Base-by-base conservation (phyloP, 2,329 filamentous ascomycete species). In the Fusarium newnesense region DNA sequence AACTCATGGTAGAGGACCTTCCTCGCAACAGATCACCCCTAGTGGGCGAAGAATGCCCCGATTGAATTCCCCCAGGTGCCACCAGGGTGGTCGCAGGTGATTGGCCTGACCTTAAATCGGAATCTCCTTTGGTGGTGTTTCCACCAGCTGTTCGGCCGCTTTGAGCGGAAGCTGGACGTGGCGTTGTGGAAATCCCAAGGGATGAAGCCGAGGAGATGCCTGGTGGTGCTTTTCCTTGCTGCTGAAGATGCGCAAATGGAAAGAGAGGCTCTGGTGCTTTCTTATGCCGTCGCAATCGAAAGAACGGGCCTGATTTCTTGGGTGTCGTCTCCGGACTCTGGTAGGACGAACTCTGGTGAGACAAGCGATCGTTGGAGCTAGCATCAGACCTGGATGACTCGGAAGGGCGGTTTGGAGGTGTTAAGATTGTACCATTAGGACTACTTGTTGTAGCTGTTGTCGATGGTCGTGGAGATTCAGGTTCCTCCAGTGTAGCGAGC, bases 331-430 rank as follows among this genome's bases (percentile, higher is more conserved):
- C 49, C 87, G 91, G 60, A 87, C 92, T 66, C 88, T 90, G 44
- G 86, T 65, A 72, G 18, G 70, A 73, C n/a, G 91, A 61, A 86
- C 92, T 66, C 88, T 90, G 44, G 85, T 89, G 52, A 84, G 88
- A 72, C 84, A 88, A 54, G 86, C 87, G 81, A 77, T 95, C 92
- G 46, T 87, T 90, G 21, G 92, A 93, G 82, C 94, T 97, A 49
- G 90, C 93, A 81, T 98, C 95, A 34, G 96, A 98, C 74, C 93
- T 90, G 5, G 95, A 97, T 4, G 96, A 98, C 78, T 98, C 96
- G 79, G 82, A 72, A 82, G 79, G 78, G 83, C 87, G 75, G 81
- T 85, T 54, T 79, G 84, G 75, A 80, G 86, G 73, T 82, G 82
- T 64, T 84, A 94, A 84, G 6, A 89, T 86, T 28, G 77, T 78